Percentiles rank a stretch among this genome's conserved stretches.
phyloP scores from a whole-genome alignment of 495 filamentous ascomycete genomes.

The Neurospora sp. region DNA sequence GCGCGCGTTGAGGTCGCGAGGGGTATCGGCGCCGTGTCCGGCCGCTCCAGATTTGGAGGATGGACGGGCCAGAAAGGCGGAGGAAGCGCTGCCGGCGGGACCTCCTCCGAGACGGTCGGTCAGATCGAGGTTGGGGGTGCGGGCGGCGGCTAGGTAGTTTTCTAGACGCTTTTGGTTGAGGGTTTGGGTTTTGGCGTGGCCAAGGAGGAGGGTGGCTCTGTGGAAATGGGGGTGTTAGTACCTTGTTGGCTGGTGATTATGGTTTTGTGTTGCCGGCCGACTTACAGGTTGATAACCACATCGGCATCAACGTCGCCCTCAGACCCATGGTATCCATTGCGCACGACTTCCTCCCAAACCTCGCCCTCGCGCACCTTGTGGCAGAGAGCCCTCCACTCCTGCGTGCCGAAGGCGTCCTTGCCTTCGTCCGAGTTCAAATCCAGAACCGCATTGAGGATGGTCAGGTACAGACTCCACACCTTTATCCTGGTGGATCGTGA shows the following conservation, averaged over 20 bases:
- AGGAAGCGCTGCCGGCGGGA: conserved; percentile 2
- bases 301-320: conserved; percentile 91
- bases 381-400: conserved; percentile 72
- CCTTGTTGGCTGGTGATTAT: not conserved
- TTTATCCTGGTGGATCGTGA: conserved; percentile 76
- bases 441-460: conserved; percentile 78
- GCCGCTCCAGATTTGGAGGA: conserved; percentile 24
- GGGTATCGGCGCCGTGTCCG: conserved; percentile 54
- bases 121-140: conserved; percentile 54
- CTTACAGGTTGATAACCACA: conserved; percentile 84
- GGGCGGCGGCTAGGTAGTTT: conserved; percentile 73
- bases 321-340: conserved; percentile 70
- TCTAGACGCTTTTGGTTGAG: conserved; percentile 83
- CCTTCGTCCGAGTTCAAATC: conserved; percentile 87
- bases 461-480: conserved; percentile 94
- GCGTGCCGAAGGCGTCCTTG: conserved; percentile 70
- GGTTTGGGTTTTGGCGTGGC: conserved; percentile 71
- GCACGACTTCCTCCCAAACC: conserved; percentile 87
- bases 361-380: conserved; percentile 73
- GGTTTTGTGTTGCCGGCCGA: not conserved
- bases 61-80: conserved; percentile 15
- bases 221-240: conserved; percentile 3
- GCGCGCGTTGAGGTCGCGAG: conserved; percentile 61
- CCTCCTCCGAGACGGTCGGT: conserved; percentile 30
- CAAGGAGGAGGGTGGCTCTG: conserved; percentile 76